Percentiles rank a stretch among this genome's conserved stretches.
phyloP scores from a whole-genome alignment of 2,329 filamentous ascomycete species.

The Neofusicoccum sp. region DNA sequence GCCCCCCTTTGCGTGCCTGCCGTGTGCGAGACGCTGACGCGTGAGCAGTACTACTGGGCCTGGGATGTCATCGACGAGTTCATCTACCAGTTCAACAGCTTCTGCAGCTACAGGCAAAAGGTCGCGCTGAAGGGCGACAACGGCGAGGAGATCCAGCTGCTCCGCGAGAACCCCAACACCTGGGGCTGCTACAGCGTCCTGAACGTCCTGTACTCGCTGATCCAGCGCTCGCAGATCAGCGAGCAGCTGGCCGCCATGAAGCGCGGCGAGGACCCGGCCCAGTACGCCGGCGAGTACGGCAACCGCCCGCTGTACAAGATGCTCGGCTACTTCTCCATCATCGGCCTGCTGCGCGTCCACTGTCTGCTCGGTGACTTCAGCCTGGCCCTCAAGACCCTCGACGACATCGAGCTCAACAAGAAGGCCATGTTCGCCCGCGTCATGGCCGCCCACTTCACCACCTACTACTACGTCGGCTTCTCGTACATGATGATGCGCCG shows the following conservation, averaged over 20 bases:
- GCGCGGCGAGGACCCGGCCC: slow-evolving; percentile 82
- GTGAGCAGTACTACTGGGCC: slow-evolving; percentile 87
- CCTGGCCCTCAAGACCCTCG: slow-evolving; percentile 95
- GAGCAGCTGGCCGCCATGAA: slow-evolving; percentile 96
- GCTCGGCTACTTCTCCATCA: slow-evolving; percentile 99
- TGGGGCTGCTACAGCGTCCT: slow-evolving; percentile 99
- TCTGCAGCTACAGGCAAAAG: slow-evolving; percentile 93
- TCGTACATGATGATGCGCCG: slow-evolving; percentile 99
- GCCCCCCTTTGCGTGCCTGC: slow-evolving; percentile 37
- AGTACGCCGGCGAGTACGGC: slow-evolving; percentile 92
- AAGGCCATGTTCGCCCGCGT: slow-evolving; percentile 99
- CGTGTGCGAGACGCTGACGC: slow-evolving; percentile 18
- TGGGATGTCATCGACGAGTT: slow-evolving; percentile 99
- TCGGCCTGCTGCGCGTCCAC: slow-evolving; percentile 93
- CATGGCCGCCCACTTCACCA: slow-evolving; percentile 99
- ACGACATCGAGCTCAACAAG: slow-evolving; percentile 99
- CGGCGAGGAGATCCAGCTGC: slow-evolving; percentile 85
- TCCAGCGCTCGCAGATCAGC: slow-evolving; percentile 96
- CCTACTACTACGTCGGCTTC: slow-evolving; percentile 99
- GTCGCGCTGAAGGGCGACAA: slow-evolving; percentile 80
- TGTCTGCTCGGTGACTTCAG: slow-evolving; percentile 96
- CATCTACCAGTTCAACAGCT: slow-evolving; percentile 99
- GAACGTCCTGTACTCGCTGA: slow-evolving; percentile 98
- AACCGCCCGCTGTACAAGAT: slow-evolving; percentile 93
- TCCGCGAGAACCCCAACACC: slow-evolving; percentile 96